These are phyloP conservation scores for Trichosporon sp. DNA, from an alignment of 1,284 basidiomycete genomes.

Conservation along the genomic window DNA sequence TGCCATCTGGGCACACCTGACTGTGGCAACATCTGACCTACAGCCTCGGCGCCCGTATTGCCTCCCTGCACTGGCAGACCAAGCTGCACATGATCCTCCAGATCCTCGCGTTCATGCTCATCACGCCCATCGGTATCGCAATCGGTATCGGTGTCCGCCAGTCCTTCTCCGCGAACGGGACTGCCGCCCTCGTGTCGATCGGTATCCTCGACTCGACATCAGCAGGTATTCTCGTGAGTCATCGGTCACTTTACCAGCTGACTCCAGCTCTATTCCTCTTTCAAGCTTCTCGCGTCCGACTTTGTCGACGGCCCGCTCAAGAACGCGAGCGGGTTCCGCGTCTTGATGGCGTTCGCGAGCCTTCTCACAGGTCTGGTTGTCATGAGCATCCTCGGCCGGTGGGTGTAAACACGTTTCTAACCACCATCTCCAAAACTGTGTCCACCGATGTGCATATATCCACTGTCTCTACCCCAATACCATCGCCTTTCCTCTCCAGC, in stretches of 20 bases:
- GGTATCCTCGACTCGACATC: slow-evolving; percentile 66
- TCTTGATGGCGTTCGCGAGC: slow-evolving; percentile 35
- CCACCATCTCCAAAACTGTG: background rate
- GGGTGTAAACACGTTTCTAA: slow-evolving; percentile 39
- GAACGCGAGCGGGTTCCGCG: slow-evolving; percentile 30
- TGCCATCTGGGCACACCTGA: no score
- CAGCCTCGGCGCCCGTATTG: slow-evolving; percentile 41
- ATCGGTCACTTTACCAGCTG: background rate
- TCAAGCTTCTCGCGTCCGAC: slow-evolving; percentile 41
- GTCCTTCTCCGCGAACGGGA: slow-evolving; percentile 44
- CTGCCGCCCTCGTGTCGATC: slow-evolving; percentile 41
- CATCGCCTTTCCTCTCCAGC: background rate
- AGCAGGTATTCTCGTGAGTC: slow-evolving; percentile 70
- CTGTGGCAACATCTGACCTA: background rate
- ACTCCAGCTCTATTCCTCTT: slow-evolving; percentile 39
- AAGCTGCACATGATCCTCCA: slow-evolving; percentile 32
- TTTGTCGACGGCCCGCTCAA: slow-evolving; percentile 38
- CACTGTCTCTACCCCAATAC: background rate
- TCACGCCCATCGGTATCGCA: slow-evolving; percentile 40
- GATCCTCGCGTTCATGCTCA: slow-evolving; percentile 37
- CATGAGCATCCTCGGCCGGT: slow-evolving; percentile 53
- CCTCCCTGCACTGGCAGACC: slow-evolving; percentile 33
- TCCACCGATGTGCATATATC: background rate
- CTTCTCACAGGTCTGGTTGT: slow-evolving; percentile 41
- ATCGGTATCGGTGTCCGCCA: slow-evolving; percentile 43